Percentiles rank a stretch among this genome's conserved stretches.
phyloP scores from a whole-genome alignment of 163 green algal genomes.

The Smithsoniella earleae region DNA sequence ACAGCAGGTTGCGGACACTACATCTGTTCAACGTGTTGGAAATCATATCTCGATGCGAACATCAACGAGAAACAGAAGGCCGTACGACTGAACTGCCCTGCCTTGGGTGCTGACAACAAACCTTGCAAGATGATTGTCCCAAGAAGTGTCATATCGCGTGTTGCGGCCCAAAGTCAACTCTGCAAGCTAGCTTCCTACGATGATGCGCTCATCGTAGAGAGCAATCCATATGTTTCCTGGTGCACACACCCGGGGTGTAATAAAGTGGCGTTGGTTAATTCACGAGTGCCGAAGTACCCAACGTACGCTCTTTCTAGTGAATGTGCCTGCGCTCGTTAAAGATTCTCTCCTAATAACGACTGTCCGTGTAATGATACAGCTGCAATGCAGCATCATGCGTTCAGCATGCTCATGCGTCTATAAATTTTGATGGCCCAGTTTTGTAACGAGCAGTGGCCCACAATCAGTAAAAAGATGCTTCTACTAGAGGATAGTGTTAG shows the following conservation, averaged over 20 bases:
- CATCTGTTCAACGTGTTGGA: slow-evolving; percentile 87
- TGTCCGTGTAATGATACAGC: background rate
- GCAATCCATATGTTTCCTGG: background rate
- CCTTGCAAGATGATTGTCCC: slow-evolving; percentile 15
- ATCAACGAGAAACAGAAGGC: slow-evolving; percentile 58
- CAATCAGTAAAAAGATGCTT: too few relatives aligned
- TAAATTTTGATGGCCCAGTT: too few relatives aligned
- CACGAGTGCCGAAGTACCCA: background rate
- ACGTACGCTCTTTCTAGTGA: slow-evolving; percentile 26
- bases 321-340: too few relatives aligned
- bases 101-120: slow-evolving; percentile 53
- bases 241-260: slow-evolving; percentile 9
- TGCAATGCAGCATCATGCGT: background rate
- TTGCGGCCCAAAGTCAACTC: background rate
- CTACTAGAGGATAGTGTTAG: too few relatives aligned
- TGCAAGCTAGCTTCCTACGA: background rate
- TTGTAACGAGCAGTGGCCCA: too few relatives aligned
- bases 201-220: background rate
- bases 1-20: slow-evolving; percentile 59
- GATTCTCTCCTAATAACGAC: background rate
- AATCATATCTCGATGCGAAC: slow-evolving; percentile 65
- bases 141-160: background rate
- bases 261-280: background rate
- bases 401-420: too few relatives aligned
- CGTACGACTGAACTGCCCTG: slow-evolving; percentile 80